Base-by-base conservation (phyloP, 2,329 filamentous ascomycete genomes). In the Fusarium mundagurra region DNA sequence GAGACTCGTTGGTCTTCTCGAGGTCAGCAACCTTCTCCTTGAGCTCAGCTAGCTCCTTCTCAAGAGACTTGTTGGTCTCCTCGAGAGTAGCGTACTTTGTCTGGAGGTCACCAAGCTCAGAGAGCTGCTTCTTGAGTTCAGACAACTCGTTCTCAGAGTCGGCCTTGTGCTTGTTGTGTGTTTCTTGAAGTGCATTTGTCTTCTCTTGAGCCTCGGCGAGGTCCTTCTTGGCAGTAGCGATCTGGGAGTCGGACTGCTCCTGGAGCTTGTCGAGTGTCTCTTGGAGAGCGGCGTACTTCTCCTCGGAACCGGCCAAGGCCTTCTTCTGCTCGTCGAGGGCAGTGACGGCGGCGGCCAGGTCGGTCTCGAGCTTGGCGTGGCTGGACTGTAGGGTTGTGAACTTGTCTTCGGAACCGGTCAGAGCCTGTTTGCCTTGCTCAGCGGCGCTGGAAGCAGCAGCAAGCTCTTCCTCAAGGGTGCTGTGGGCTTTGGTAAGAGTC, bases 21-120 rank as follows among this genome's bases (percentile, higher is more conserved):
- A 76, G 67, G 34, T 73, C 63, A 41, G 72, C 70, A 33, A 73
- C 69, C 62, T 83, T 80, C 48, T 77, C 72, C 74, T 82, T 80
- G 45, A 83, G 77, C 27, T 77, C 74, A 31, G 69, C 74, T 29
- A 78, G 55, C 50, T 78, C 68, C 66, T 76, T 74, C 68, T 75
- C 72, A 22, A 75, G 67, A 44, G 65, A 54, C 60, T 79, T 76
- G 61, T 78, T 72, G 10, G 75, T 72, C 70, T 79, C 72, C 60
- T 83, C 77, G 16, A 83, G 76, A 31, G 78, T 74, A 41, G 76
- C 67, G 41, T 80, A 77, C 72, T 82, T 83, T 63, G 81, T 79
- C 63, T 80, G 65, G 11, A 78, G 77, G 18, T 81, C 80, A 39
- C 79, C 78, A 39, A 82, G 66, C 39, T 82, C 72, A 18, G 80